Percentiles rank a stretch among this genome's conserved stretches.
phyloP scores from a whole-genome alignment of 768 basidiomycete species.

The Dacryopinax spathularia region DNA sequence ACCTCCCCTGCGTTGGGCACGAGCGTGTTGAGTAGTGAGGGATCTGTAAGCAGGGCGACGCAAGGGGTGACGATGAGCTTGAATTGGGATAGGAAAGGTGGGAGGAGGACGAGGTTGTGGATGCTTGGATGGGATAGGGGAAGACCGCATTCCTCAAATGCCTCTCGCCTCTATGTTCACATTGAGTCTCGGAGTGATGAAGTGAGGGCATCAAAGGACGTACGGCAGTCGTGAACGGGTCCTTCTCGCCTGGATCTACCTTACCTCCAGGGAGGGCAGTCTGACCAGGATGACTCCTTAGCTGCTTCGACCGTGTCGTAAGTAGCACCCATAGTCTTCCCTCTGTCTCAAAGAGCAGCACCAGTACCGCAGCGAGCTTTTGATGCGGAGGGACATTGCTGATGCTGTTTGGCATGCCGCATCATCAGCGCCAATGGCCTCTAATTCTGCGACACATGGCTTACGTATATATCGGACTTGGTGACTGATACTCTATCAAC shows the following conservation, averaged over 20 bases:
- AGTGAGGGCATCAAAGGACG: conserved; percentile 19
- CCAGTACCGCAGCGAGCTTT: conserved; percentile 61
- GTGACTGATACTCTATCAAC: neutral
- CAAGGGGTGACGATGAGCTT: conserved; percentile 66
- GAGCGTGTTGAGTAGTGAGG: conserved; percentile 37
- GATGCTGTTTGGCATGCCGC: neutral
- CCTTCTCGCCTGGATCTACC: conserved; percentile 48
- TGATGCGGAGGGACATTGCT: neutral
- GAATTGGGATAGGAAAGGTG: conserved; percentile 54
- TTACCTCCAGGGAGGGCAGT: conserved; percentile 67
- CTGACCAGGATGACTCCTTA: conserved; percentile 64
- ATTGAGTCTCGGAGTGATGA: conserved; percentile 3
- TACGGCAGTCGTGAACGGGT: conserved; percentile 61
- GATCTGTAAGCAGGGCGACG: conserved; percentile 50
- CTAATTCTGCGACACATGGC: neutral
- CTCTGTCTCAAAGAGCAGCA: conserved; percentile 60
- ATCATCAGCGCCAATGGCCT: neutral
- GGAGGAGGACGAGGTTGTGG: conserved; percentile 44
- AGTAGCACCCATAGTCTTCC: conserved; percentile 59
- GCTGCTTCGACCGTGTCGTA: conserved; percentile 67
- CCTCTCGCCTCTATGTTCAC: conserved; percentile 53
- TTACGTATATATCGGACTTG: neutral
- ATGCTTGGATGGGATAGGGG: conserved; percentile 43
- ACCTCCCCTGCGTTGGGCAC: conserved; percentile 51
- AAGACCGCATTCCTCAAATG: conserved; percentile 69